Base-by-base conservation (phyloP, 2,329 filamentous ascomycete species). In the Fusarium fujikuroi region DNA sequence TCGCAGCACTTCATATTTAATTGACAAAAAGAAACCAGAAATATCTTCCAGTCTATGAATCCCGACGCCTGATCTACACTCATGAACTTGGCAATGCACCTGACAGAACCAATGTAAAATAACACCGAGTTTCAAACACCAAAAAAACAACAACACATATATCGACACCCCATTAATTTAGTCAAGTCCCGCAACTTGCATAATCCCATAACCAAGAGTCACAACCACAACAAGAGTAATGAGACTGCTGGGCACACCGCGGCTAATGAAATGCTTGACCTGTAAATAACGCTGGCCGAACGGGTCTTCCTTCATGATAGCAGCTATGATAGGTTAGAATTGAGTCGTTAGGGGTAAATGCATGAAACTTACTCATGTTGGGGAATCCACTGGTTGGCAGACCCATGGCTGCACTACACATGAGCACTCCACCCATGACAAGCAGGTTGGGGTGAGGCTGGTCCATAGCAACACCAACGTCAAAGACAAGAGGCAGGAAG, bases 231-330 rank as follows among this genome's bases (percentile, higher is more conserved):
- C 81, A 75, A 97, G 92, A 2, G 95, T 92, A 61, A 98, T 86
- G 40, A 98, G 80, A 82, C 93, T 97, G 79, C 93, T 92, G 2
- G 96, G 95, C 42, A 99, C 90, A 79, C 96, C 96, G n/a, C 95
- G 87, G 58, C 93, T 97, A 78, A 99, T 92, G 83, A 99, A 99
- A 81, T 99, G 96, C 80, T 93, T 93, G 59, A 99, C 97, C 68
- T 92, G 88, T 60, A 99, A 88, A 80, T 99, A 99, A 63, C 96
- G 88, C 80, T 97, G 94, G 14, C 96, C 96, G 0, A 95, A 97
- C 1, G 93, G 89, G 78, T 99, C 95, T 84, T 99, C 96, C 87
- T 98, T 98, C 96, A 99, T 98, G 78, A 99, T 98, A 8, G 96
- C 96, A 79, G 96, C 94, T 97, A 57, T 21, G 47, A 12, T 14